Base-by-base conservation (phyloP, 768 basidiomycete species). In the Phylloporus sp. region DNA sequence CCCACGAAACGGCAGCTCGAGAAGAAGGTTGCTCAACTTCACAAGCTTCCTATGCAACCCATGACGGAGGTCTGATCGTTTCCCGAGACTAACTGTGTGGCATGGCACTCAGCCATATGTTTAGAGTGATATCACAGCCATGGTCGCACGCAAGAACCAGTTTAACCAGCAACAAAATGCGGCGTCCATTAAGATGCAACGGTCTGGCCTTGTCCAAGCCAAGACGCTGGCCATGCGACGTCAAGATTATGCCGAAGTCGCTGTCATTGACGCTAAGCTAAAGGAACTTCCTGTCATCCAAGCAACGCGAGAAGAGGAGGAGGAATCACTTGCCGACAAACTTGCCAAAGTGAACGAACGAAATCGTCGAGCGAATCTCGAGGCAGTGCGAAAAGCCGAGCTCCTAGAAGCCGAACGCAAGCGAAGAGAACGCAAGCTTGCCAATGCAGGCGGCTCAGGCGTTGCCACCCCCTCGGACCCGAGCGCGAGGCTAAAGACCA, bases 331-430 rank as follows among this genome's bases (percentile, higher is more conserved):
- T 6, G 66, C 62, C 10, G 60, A 89, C 56, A 70, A 80, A 62
- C 76, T 95, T 23, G 81, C 88, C 15, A 82, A 74, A 63, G 84
- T 98, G 48, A 97, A 95, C 64, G 91, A 94, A 71, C 81, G 92
- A 50, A 97, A 97, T 67, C 80, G 89, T 50, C 86, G 81, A 65
- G 85, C 86, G 27, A 95, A 95, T 51, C 56, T 82, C 58, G 95
- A 95, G 61, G 81, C 81, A 4, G 81, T 93, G 47, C 77, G 89
- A 52, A 82, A 80, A 56, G 87, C 88, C 0, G 93, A 95, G 68
- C 66, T 84, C 29, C 72, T 73, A 29, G 84, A 85, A 59, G 72
- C 77, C 8, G 90, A 91, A 63, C 75, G 84, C 44, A 88, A 86
- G 69, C 75, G 85, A 49, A 74, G 78, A 43, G 86, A 90, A 50